Conservation (phyloP, 148 eudicot species). For the Arctostaphylos glauca region DNA sequence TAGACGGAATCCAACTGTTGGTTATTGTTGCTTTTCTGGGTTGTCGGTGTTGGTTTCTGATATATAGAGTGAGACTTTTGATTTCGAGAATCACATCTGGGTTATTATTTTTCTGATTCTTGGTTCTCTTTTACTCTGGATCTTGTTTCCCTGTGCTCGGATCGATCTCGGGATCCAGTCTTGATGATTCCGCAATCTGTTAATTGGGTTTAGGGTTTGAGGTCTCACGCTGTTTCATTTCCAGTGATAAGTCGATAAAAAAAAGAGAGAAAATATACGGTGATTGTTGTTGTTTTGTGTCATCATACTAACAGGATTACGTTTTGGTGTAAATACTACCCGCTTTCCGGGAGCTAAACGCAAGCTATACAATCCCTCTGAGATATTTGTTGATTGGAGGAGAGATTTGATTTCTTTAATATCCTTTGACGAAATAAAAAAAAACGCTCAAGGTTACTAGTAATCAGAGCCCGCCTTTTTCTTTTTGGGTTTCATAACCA, state of each 20-base stretch:
- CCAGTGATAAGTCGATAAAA: background rate
- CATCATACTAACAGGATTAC: conserved; percentile 12
- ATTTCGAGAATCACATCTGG: conserved; percentile 7
- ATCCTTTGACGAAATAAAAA: too few relatives aligned
- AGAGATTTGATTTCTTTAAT: conserved; percentile 19
- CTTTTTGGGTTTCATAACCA: conserved; percentile 39
- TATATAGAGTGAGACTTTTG: conserved; percentile 9
- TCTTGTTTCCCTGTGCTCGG: conserved; percentile 27
- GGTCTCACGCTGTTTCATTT: conserved; percentile 6
- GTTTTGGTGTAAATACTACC: conserved; percentile 24
- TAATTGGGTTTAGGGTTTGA: conserved; percentile 25
- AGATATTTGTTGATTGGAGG: conserved; percentile 30
- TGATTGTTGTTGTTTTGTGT: conserved; percentile 19
- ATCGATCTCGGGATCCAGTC: conserved; percentile 28
- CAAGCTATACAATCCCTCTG: conserved; percentile 25
- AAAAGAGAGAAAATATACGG: background rate
- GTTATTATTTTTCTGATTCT: conserved; percentile 5
- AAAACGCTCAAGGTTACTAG: background rate
- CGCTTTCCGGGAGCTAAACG: conserved; percentile 20
- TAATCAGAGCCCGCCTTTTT: conserved; percentile 44
- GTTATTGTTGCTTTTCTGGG: background rate
- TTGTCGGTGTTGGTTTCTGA: background rate
- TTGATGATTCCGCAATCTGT: conserved; percentile 43
- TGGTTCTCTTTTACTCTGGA: conserved; percentile 28
- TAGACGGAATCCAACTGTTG: background rate